phyloP scores from a whole-genome alignment of 2,329 filamentous ascomycete genomes.

The Tolypocladium capitatum region DNA sequence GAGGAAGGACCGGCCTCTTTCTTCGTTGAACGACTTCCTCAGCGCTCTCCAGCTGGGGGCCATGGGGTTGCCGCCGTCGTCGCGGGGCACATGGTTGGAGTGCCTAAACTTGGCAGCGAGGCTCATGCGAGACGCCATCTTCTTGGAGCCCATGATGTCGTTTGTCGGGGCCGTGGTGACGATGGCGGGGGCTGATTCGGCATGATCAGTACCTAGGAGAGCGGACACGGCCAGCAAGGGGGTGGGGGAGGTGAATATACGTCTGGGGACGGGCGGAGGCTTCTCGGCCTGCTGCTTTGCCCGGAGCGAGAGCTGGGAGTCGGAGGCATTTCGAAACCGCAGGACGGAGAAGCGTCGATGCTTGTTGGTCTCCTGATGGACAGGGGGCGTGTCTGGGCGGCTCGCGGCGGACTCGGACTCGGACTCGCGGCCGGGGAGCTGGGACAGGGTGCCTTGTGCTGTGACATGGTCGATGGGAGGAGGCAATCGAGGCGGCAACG shows the following conservation, averaged over 20 bases:
- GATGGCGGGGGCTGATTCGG: constrained; percentile 49
- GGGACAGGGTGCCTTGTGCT: constrained; percentile 7
- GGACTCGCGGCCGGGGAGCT: constrained; percentile 12
- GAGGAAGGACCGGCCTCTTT: constrained; percentile 16
- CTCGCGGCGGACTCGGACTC: constrained; percentile 6
- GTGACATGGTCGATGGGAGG: neutral
- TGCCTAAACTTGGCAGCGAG: constrained; percentile 39
- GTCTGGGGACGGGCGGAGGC: constrained; percentile 44
- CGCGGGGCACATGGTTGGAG: constrained; percentile 32
- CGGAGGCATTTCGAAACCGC: constrained; percentile 82
- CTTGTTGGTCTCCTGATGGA: constrained; percentile 41
- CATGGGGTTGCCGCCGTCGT: constrained; percentile 9
- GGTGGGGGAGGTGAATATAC: constrained; percentile 24
- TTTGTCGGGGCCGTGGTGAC: constrained; percentile 85
- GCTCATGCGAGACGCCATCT: constrained; percentile 42
- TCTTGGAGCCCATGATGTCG: constrained; percentile 39
- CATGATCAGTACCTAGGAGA: constrained; percentile 9
- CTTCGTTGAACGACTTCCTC: constrained; percentile 32
- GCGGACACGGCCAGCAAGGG: constrained; percentile 1
- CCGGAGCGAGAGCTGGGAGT: constrained; percentile 70
- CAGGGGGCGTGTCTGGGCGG: constrained; percentile 30
- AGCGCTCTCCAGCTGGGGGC: constrained; percentile 6
- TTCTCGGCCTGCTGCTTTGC: constrained; percentile 55
- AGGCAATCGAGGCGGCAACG: neutral
- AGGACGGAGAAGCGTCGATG: constrained; percentile 56